A percentile compares a stretch with the other conserved stretches of the same genome.
These are phyloP conservation scores for Penicillium sp. DNA, from an alignment of 2,329 filamentous ascomycete genomes.

Conservation along the genomic window DNA sequence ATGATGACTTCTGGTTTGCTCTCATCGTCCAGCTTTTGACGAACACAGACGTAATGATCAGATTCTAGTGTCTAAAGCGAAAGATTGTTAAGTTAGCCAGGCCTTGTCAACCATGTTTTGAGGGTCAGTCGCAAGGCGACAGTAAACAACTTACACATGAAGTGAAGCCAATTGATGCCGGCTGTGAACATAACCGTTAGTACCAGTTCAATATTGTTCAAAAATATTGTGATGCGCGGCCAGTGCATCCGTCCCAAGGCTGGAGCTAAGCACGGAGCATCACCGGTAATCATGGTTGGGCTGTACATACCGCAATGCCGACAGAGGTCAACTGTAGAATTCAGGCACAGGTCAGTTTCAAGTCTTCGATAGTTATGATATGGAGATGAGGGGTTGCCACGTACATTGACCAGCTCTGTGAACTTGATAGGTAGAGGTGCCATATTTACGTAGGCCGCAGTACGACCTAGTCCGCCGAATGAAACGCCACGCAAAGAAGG, in stretches of 20 bases:
- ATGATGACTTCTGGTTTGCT: constrained; percentile 93
- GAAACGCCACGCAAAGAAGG: constrained; percentile 39
- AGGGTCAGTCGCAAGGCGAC: constrained; percentile 2
- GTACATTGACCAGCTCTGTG: constrained; percentile 79
- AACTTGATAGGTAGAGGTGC: constrained; percentile 84
- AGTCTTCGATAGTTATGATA: constrained; percentile 4
- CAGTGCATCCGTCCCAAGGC: constrained; percentile 18
- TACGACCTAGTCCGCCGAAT: constrained; percentile 43
- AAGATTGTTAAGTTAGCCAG: constrained; percentile 18
- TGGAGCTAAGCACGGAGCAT: constrained; percentile 15
- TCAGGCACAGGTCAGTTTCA: constrained; percentile 37
- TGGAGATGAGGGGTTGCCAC: constrained; percentile 38
- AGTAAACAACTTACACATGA: constrained; percentile 64
- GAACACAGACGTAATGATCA: constrained; percentile 91
- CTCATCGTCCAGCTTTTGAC: constrained; percentile 84
- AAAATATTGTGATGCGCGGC: constrained; percentile 10
- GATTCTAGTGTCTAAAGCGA: constrained; percentile 84
- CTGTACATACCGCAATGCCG: constrained; percentile 53
- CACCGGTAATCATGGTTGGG: constrained; percentile 9
- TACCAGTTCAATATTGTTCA: constrained; percentile 7
- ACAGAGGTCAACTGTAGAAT: constrained; percentile 49
- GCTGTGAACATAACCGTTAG: constrained; percentile 48
- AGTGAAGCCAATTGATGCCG: constrained; percentile 77
- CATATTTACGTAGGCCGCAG: constrained; percentile 48
- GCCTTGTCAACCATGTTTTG: constrained; percentile 7